Evolutionary conservation across 73 alveolate genomes (phyloP), one percentile per base, ranked within the genome.

Genomic region (Blepharisma stoltei): DNA sequence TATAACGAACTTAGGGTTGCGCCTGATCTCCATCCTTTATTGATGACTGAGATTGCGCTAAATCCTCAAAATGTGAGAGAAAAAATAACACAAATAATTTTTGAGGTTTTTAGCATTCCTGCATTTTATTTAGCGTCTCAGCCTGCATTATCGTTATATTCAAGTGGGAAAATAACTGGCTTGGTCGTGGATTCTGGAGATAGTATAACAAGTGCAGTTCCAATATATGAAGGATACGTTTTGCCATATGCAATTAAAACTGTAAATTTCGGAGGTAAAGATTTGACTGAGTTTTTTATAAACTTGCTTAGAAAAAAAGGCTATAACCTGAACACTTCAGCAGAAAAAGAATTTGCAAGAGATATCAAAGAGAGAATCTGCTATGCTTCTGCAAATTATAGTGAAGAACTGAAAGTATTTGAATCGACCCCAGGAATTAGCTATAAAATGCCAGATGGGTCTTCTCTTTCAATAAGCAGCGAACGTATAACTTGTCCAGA

Each of bases 151-250:
- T 93, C 97, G 5, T 89, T 96, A 8, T 96, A 81, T 82, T 95
- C 98, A 8, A 89, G 97, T 23, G 99, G 98, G 11, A 90, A 95
- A 82, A 96, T 98, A 7, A 94, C 99, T 32, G 98, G 98, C 27
- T 83, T 96, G 55, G 99, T 95, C 3, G 96, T 96, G 14, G 99
- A 96, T 81, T 86, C 94, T 67, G 99, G 99, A 43, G 90, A 96
- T 71, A 93, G 87, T 6, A 93, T 88, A 43, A 86, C 99, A 18
- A 86, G 89, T 73, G 83, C 95, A 67, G 98, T 94, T 52, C 99
- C 99, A 5, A 95, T 96, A 54, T 94, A 96, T 85, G 99, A 96
- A 78, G 99, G 99, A 9, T 94, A 86, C 78, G 97, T 98, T 11
- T 80, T 95, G 27, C 97, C 98, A 43, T 97, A 94, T 83, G 98